Evolutionary conservation across 768 basidiomycete genomes (phyloP), one percentile per base, ranked within the genome.

Genomic region (Termitomyces sp.): DNA sequence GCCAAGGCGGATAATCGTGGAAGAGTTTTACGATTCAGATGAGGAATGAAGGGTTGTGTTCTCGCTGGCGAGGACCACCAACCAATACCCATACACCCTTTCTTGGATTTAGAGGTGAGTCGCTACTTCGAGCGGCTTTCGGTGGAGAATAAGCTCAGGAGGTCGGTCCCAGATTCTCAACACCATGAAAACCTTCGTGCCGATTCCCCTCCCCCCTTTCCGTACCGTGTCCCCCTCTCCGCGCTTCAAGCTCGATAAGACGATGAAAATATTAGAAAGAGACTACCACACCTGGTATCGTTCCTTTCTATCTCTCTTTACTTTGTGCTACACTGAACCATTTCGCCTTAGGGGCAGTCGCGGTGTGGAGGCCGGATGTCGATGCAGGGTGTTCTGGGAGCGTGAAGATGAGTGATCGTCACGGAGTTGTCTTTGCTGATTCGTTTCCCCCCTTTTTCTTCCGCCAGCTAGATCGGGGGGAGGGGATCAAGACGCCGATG

Each of bases 321-420:
- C 2, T 10, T 8, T 28, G 20, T 44, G 7, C 20, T 43, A 18
- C 33, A 50, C 48, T 57, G n/a, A 56, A 49, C 16, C 30, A 24
- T 32, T 6, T 44, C 1, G 3, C 9, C 20, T 18, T 50, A 50
- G 47, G 40, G 56, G 56, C 56, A 57, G 48, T 48, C 47, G 56
- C 48, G 56, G 56, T 24, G 56, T 50, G 13, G 48, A 57, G 48
- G 40, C 48, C 28, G 38, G 56, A 47, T 57, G 48, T 48, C 32
- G 42, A 32, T 10, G 40, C 30, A 50, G 48, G 48, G 48, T 33
- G 26, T 32, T 38, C 7, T 26, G 30, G 56, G 36, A n/a, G 30
- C 6, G 6, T 6, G 6, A 18, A 16, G 36, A 20, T 50, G n/a
- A 18, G 56, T 42, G 38, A 8, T 47, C 18, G 18, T 49, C 36